Percentiles rank a stretch among this genome's conserved stretches.
Evolutionary conservation across 805 yeast genomes (phyloP).

Genomic region (Zygoascus ofunaensis): DNA sequence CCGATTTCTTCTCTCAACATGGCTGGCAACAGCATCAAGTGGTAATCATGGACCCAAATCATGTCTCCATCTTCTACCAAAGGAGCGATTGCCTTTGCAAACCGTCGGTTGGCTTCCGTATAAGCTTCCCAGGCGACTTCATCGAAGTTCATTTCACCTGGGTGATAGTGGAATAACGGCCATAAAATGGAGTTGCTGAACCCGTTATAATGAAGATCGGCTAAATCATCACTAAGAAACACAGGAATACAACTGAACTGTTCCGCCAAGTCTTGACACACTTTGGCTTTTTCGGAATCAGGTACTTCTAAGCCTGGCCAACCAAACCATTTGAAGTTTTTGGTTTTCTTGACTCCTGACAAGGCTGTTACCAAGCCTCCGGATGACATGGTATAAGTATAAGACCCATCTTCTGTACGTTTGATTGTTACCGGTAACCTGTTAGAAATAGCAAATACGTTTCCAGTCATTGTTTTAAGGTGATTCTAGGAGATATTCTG

Average conservation of each 20-base stretch:
- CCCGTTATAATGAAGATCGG: conserved; percentile 94
- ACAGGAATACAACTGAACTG: conserved; percentile 88
- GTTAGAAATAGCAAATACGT: conserved; percentile 87
- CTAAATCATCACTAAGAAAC: conserved; percentile 76
- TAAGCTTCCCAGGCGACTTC: conserved; percentile 98
- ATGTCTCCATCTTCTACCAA: conserved; percentile 73
- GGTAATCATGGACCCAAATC: conserved; percentile 98
- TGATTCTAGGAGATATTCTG: too few species aligned
- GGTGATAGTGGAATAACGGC: conserved; percentile 98
- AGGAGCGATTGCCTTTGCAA: conserved; percentile 64
- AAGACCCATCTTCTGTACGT: conserved; percentile 50
- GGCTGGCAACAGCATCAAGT: conserved; percentile 87
- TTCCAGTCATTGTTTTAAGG: conserved; percentile 37
- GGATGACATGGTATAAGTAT: conserved; percentile 84
- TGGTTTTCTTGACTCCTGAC: conserved; percentile 76
- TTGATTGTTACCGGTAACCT: conserved; percentile 90
- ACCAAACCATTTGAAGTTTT: conserved; percentile 93
- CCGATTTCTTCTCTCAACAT: conserved; percentile 60
- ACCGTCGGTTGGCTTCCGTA: conserved; percentile 78
- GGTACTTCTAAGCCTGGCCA: conserved; percentile 93
- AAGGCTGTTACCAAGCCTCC: conserved; percentile 97
- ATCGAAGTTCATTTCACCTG: conserved; percentile 97
- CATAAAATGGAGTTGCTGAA: conserved; percentile 89
- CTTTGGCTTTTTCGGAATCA: conserved; percentile 57
- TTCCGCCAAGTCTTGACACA: conserved; percentile 57